Percentiles rank a stretch among this genome's conserved stretches.
Conservation (phyloP, 169 alveolate species). For the Cryptosporidium canis region DNA sequence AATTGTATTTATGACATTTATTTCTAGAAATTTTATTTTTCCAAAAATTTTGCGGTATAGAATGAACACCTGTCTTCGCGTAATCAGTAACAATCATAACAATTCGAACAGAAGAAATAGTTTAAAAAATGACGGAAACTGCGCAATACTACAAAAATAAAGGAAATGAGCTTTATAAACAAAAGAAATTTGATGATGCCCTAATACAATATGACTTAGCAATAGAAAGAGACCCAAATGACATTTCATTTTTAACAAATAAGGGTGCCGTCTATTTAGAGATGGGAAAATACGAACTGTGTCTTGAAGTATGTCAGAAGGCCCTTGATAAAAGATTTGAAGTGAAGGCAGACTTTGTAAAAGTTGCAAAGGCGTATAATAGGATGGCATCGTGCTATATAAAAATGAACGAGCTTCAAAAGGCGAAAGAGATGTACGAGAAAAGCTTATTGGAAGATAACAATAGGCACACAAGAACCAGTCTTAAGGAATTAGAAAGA, state of each 20-base stretch:
- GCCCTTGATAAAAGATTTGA: slow-evolving; percentile 93
- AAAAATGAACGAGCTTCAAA: slow-evolving; percentile 85
- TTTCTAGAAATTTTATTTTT: background rate
- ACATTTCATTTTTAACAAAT: slow-evolving; percentile 86
- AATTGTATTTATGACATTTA: background rate
- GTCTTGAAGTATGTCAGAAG: slow-evolving; percentile 90
- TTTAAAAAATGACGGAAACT: slow-evolving; percentile 80
- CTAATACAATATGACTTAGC: slow-evolving; percentile 92
- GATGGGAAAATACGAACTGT: slow-evolving; percentile 91
- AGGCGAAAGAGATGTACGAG: slow-evolving; percentile 91
- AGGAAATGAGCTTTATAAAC: slow-evolving; percentile 84
- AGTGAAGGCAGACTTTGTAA: slow-evolving; percentile 87
- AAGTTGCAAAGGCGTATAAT: slow-evolving; percentile 83
- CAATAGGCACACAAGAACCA: slow-evolving; percentile 90
- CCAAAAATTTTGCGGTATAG: slow-evolving; percentile 14
- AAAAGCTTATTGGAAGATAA: slow-evolving; percentile 93
- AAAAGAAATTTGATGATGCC: slow-evolving; percentile 93
- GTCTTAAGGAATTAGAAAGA: slow-evolving; percentile 92
- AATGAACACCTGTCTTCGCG: background rate
- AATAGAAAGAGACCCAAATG: slow-evolving; percentile 88
- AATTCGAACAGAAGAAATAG: background rate
- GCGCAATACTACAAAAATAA: slow-evolving; percentile 80
- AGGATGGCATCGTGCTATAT: slow-evolving; percentile 89
- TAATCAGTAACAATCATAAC: background rate
- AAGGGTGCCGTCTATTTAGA: slow-evolving; percentile 96